phyloP scores from a whole-genome alignment of 2,329 filamentous ascomycete species.

The Chalaropsis ovoidea region DNA sequence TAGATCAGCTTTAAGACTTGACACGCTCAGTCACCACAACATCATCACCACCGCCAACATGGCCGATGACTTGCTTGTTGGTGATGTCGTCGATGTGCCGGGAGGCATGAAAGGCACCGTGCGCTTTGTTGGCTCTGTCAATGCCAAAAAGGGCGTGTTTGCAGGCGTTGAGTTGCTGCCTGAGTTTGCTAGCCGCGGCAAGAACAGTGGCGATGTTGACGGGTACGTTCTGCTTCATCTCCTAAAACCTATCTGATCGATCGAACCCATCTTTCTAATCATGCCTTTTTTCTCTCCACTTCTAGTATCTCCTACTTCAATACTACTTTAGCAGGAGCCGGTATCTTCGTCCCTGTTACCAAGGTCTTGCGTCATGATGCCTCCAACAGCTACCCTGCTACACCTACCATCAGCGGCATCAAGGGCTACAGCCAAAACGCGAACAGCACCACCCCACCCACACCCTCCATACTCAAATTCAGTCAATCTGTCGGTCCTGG shows the following conservation, averaged over 20 bases:
- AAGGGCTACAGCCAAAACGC: constrained; percentile 48
- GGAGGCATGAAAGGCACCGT: constrained; percentile 86
- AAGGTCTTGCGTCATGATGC: constrained; percentile 64
- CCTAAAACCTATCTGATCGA: constrained; percentile 4
- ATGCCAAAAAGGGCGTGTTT: constrained; percentile 83
- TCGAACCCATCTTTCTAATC: constrained; percentile 4
- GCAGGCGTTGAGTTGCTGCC: constrained; percentile 79
- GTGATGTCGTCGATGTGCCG: constrained; percentile 81
- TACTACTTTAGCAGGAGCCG: constrained; percentile 66
- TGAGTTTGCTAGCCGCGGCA: constrained; percentile 73
- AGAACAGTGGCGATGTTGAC: constrained; percentile 94
- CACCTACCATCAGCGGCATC: constrained; percentile 50
- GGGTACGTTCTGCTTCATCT: constrained; percentile 48
- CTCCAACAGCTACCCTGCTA: constrained; percentile 50
- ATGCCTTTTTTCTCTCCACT: background rate
- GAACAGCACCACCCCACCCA: constrained; percentile 53
- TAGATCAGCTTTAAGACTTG: constrained; percentile 10
- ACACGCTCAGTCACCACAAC: constrained; percentile 31
- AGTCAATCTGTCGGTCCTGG: constrained; percentile 77
- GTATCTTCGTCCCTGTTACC: constrained; percentile 83
- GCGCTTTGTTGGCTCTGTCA: constrained; percentile 77
- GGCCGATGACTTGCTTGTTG: constrained; percentile 52
- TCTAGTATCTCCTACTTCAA: constrained; percentile 64
- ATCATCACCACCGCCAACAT: constrained; percentile 28
- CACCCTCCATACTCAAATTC: constrained; percentile 62